Evolutionary conservation across 805 yeast genomes (phyloP).

Genomic region (Monosporozyma servazzii): DNA sequence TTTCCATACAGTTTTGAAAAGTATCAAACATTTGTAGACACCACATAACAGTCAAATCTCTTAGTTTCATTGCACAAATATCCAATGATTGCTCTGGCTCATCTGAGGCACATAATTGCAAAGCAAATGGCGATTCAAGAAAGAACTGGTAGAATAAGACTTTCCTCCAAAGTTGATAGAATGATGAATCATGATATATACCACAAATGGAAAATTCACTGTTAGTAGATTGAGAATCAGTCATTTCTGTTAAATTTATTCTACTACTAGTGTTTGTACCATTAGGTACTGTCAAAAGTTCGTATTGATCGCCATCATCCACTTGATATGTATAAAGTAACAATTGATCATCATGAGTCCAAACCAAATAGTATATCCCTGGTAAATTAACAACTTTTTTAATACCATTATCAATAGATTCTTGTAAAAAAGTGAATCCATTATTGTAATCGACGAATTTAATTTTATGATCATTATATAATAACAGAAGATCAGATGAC

Average conservation of each 20-base stretch:
- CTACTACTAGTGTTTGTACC: constrained; percentile 3
- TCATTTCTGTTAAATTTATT: background rate
- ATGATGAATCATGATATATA: constrained; percentile 11
- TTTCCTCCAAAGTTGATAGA: constrained; percentile 20
- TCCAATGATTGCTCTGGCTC: constrained; percentile 19
- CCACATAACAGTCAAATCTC: constrained; percentile 27
- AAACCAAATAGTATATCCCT: constrained; percentile 16
- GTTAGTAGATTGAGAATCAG: background rate
- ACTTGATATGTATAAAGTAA: constrained; percentile 19
- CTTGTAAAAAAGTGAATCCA: constrained; percentile 22
- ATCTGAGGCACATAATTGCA: constrained; percentile 18
- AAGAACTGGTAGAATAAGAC: constrained; percentile 22
- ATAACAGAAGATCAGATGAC: constrained; percentile 14
- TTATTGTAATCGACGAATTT: constrained; percentile 21
- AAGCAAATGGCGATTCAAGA: constrained; percentile 13
- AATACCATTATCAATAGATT: constrained; percentile 18
- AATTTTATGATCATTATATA: constrained; percentile 11
- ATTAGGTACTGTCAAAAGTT: background rate
- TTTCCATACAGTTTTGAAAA: constrained; percentile 11
- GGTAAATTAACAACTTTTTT: constrained; percentile 10
- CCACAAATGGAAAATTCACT: constrained; percentile 17
- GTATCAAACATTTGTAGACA: constrained; percentile 19
- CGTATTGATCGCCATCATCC: constrained; percentile 12
- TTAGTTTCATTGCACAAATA: constrained; percentile 24
- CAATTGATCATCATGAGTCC: constrained; percentile 15